Base-by-base conservation (phyloP, 441 rosid species). In the Daphne laureola region DNA sequence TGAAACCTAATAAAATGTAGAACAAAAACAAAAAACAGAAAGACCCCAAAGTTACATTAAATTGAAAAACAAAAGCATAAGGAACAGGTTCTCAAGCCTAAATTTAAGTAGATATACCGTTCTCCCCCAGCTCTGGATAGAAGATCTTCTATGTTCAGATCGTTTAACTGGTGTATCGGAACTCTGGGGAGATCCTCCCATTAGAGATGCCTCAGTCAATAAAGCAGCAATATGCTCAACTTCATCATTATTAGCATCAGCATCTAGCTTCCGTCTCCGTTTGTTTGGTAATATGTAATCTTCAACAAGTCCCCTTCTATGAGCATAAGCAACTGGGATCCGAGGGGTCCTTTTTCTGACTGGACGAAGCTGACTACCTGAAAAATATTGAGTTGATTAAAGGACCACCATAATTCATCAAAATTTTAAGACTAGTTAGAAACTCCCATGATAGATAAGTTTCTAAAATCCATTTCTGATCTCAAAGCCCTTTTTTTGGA, bases 271-370 rank as follows among this genome's bases (percentile, higher is more conserved):
- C 73, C 67, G 80, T 43, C 59, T 73, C 72, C 73, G 76, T 62
- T 67, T 80, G 63, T 65, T 79, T 50, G 41, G 67, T 17, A 69
- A 69, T 64, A 48, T 63, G 61, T 45, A 58, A 80, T 58, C 76
- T 51, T 75, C 75, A 63, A 50, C 71, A n/a, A 59, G 74, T 54
- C 77, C 84, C 72, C 67, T 77, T 68, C 70, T 69, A 62, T 50
- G 8, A 49, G 70, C 53, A 66, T 58, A 63, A 61, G 83, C 69
- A 66, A 95, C 83, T 54, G 82, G 90, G 58, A 86, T 15, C 31
- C 97, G 92, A 54, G 98, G 97, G 44, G 98, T 95, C 78, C 99
- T 89, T 78, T 77, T 95, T 64, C 89, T 74, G 59, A 83, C 82
- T 55, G 83, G 93, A 78, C 78, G 84, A 61, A 80, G 90, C 62